Evolutionary conservation across 2,329 filamentous ascomycete genomes (phyloP).

Genomic region (Xylariales sp.): DNA sequence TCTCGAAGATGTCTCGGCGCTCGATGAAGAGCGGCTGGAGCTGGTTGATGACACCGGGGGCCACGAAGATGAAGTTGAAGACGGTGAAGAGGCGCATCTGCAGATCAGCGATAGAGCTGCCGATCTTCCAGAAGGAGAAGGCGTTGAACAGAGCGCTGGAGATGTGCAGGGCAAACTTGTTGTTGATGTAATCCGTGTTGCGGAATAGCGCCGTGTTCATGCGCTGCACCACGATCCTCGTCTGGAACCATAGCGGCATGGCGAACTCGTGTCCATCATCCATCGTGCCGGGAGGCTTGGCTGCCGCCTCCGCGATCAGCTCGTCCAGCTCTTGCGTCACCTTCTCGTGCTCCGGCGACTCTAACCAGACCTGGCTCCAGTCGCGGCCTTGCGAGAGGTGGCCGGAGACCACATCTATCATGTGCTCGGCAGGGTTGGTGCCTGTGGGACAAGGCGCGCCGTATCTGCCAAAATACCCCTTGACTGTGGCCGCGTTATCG

Average conservation of each 20-base stretch:
- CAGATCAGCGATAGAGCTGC: constrained; percentile 42
- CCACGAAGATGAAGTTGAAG: constrained; percentile 61
- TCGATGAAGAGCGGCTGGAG: constrained; percentile 56
- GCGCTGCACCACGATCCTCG: constrained; percentile 59
- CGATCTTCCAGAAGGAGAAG: constrained; percentile 59
- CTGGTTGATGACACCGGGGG: constrained; percentile 53
- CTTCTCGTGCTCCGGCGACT: constrained; percentile 49
- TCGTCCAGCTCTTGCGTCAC: constrained; percentile 6
- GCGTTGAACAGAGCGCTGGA: constrained; percentile 54
- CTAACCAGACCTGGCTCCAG: constrained; percentile 68
- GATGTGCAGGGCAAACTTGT: constrained; percentile 56
- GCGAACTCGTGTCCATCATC: constrained; percentile 7
- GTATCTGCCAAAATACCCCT: constrained; percentile 61
- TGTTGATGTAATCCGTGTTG: constrained; percentile 63
- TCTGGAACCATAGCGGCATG: constrained; percentile 52
- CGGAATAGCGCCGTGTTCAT: constrained; percentile 60
- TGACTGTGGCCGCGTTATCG: constrained; percentile 47
- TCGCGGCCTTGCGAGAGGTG: constrained; percentile 42
- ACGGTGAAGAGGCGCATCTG: constrained; percentile 55
- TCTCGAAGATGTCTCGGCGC: constrained; percentile 53
- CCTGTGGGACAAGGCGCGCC: constrained; percentile 58
- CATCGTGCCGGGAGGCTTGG: constrained; percentile 5
- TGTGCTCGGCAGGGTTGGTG: constrained; percentile 72
- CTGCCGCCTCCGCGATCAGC: constrained; percentile 2
- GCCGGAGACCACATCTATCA: constrained; percentile 59